These are phyloP conservation scores for Trematosphaeria pertusa DNA, from an alignment of 2,329 filamentous ascomycete genomes.

Conservation along the genomic window DNA sequence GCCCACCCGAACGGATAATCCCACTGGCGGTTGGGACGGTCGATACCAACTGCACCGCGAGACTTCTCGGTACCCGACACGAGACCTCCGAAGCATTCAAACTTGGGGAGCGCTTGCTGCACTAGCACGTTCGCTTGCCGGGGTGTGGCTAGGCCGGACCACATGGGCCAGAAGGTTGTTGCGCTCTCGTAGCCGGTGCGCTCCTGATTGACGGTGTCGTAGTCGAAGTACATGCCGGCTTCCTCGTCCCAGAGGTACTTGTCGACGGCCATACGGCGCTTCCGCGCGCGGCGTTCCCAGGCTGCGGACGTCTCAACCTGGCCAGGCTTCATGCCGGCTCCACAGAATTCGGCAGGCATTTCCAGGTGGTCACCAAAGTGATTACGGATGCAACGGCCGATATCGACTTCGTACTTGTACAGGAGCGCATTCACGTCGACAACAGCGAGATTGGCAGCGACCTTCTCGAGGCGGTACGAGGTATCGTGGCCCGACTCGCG, in stretches of 20 bases:
- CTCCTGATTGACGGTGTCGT: conserved; percentile 82
- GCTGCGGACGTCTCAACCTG: conserved; percentile 80
- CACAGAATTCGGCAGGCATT: conserved; percentile 84
- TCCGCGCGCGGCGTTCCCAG: conserved; percentile 89
- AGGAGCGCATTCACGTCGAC: conserved; percentile 93
- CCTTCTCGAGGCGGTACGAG: conserved; percentile 86
- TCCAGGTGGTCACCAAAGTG: conserved; percentile 82
- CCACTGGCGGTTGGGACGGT: conserved; percentile 95
- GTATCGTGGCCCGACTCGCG: conserved; percentile 98
- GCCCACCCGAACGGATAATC: conserved; percentile 99
- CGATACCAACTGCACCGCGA: conserved; percentile 77
- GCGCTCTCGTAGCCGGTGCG: conserved; percentile 86
- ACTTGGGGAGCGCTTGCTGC: conserved; percentile 78
- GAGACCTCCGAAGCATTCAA: conserved; percentile 87
- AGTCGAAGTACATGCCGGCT: conserved; percentile 97
- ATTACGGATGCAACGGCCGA: conserved; percentile 82
- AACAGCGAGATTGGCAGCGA: conserved; percentile 82
- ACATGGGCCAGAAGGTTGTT: conserved; percentile 97
- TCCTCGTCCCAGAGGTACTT: conserved; percentile 93
- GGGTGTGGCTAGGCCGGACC: conserved; percentile 87
- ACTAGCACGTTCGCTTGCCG: conserved; percentile 87
- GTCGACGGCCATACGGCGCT: conserved; percentile 84
- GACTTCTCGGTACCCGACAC: conserved; percentile 90
- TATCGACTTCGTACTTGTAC: conserved; percentile 97
- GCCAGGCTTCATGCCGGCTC: conserved; percentile 67